Evolutionary conservation across 768 basidiomycete genomes (phyloP).

Genomic region (Dentipellis sp.): DNA sequence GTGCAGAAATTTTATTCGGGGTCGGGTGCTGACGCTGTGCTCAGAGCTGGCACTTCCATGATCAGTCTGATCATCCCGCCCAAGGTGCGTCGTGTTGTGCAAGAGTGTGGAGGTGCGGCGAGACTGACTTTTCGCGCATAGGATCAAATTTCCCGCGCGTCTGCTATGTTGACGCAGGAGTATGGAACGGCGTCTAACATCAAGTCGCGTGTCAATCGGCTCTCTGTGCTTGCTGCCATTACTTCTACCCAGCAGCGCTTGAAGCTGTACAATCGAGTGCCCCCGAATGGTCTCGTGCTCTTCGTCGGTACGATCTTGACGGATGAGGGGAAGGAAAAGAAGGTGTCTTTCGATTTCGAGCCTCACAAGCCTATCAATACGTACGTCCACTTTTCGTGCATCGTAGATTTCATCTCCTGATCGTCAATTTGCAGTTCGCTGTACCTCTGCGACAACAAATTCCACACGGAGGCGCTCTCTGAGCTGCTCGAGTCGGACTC

Average conservation of each 20-base stretch:
- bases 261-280: constrained; percentile 94
- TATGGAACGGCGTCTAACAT: constrained; percentile 99
- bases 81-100: constrained; percentile 41
- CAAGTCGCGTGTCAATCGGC: constrained; percentile 96
- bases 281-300: constrained; percentile 92
- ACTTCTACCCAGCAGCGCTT: constrained; percentile 96
- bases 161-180: constrained; percentile 96
- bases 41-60: constrained; percentile 94
- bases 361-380: constrained; percentile 99
- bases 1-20: not conserved
- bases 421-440: constrained; percentile 55
- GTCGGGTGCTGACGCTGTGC: constrained; percentile 17
- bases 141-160: constrained; percentile 92
- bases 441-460: constrained; percentile 99
- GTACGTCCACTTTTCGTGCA: constrained; percentile 34
- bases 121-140: constrained; percentile 18
- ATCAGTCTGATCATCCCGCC: constrained; percentile 97
- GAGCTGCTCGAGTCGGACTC: constrained; percentile 96
- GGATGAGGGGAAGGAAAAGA: constrained; percentile 99
- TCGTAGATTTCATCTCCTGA: not conserved
- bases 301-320: constrained; percentile 98
- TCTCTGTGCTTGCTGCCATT: constrained; percentile 96
- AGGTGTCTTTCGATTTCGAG: constrained; percentile 96
- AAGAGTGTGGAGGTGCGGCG: constrained; percentile 9
- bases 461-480: constrained; percentile 95